Conservation (phyloP, 2,329 filamentous ascomycete genomes). For the Torrubiella hemipterigena region DNA sequence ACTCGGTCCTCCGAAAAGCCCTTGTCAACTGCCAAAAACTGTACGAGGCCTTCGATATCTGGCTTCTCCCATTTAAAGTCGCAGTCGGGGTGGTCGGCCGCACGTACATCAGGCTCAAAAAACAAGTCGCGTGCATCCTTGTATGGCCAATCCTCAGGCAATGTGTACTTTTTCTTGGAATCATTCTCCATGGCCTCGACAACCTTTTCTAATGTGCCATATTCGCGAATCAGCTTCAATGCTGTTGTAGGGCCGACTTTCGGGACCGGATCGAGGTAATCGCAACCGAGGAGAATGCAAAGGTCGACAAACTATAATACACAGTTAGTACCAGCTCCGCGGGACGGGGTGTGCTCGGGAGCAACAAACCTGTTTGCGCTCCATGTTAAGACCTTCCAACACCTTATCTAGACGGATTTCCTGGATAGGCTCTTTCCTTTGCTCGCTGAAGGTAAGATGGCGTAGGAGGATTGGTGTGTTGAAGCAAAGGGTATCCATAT, state of each 20-base stretch:
- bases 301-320: constrained; percentile 76
- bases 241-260: constrained; percentile 89
- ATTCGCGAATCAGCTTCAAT: constrained; percentile 85
- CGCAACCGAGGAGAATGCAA: constrained; percentile 93
- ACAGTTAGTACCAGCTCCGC: background rate
- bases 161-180: constrained; percentile 63
- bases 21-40: constrained; percentile 87
- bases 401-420: constrained; percentile 86
- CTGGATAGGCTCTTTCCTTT: constrained; percentile 93
- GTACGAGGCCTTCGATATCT: constrained; percentile 77
- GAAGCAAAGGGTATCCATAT: constrained; percentile 98
- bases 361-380: constrained; percentile 58
- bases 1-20: constrained; percentile 95
- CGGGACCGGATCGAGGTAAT: constrained; percentile 93
- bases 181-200: constrained; percentile 70
- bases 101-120: constrained; percentile 76
- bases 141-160: constrained; percentile 97
- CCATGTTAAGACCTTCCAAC: constrained; percentile 79
- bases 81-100: constrained; percentile 73
- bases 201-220: constrained; percentile 77
- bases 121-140: constrained; percentile 85
- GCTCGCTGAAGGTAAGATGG: constrained; percentile 93
- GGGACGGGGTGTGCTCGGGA: background rate
- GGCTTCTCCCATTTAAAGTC: constrained; percentile 98
- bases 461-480: constrained; percentile 81